These are phyloP conservation scores for Zea luxurians DNA, from an alignment of 176 grass and related monocot species.

Conservation along the genomic window DNA sequence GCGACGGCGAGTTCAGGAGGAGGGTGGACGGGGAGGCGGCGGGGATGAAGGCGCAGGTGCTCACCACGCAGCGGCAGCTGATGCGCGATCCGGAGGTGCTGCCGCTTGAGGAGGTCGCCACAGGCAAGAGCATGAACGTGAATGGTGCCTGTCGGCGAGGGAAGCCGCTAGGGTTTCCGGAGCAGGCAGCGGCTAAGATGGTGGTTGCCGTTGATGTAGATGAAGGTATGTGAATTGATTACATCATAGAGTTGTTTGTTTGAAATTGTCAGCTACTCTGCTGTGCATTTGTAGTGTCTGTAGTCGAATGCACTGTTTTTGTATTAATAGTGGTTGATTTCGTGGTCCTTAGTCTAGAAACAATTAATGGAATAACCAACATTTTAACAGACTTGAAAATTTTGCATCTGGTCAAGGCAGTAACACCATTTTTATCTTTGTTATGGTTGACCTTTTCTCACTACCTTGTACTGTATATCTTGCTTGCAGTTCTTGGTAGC, in stretches of 20 bases:
- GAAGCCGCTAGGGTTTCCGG: conserved; percentile 53
- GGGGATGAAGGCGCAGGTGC: conserved; percentile 41
- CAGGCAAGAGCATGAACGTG: conserved; percentile 42
- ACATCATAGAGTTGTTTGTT: background rate
- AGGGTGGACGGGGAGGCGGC: conserved; percentile 37
- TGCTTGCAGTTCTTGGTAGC: conserved; percentile 83
- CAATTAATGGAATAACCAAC: background rate
- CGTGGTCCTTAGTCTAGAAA: conserved; percentile 3
- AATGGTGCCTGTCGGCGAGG: conserved; percentile 55
- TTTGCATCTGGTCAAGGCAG: background rate
- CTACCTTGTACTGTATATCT: background rate
- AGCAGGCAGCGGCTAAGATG: conserved; percentile 50
- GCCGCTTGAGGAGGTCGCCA: conserved; percentile 41
- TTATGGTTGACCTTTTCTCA: background rate
- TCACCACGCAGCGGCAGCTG: conserved; percentile 47
- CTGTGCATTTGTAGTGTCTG: background rate
- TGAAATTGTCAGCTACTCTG: background rate
- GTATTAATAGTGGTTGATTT: background rate
- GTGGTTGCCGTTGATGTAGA: conserved; percentile 96
- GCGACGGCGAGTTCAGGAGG: conserved; percentile 34
- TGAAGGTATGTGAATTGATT: conserved; percentile 64
- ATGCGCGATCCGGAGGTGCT: conserved; percentile 44
- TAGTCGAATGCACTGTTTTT: background rate
- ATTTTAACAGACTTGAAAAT: background rate
- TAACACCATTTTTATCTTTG: background rate